A percentile compares a stretch with the other conserved stretches of the same genome.
phyloP scores from a whole-genome alignment of 345 rosid species.

The Bruguiera parviflora region DNA sequence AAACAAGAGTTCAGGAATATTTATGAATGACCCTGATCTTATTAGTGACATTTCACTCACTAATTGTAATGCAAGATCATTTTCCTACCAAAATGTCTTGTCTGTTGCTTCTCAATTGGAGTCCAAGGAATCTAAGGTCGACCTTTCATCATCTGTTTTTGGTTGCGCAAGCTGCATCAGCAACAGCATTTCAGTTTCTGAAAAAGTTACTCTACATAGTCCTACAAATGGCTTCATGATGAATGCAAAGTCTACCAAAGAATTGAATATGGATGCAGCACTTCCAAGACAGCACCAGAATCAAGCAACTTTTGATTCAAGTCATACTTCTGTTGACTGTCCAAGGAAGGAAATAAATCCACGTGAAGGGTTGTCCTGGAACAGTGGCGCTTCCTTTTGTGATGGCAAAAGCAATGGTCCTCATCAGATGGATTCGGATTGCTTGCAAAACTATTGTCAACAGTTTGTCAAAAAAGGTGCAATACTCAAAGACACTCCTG shows the following conservation, averaged over 20 bases:
- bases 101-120: slow-evolving; percentile 34
- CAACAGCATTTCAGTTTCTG: slow-evolving; percentile 23
- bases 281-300: slow-evolving; percentile 19
- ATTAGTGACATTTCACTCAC: slow-evolving; percentile 10
- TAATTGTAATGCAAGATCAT: slow-evolving; percentile 31
- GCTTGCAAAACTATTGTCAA: slow-evolving; percentile 28
- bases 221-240: slow-evolving; percentile 14
- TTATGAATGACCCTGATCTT: slow-evolving; percentile 19
- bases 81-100: slow-evolving; percentile 28
- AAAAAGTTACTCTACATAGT: slow-evolving; percentile 15
- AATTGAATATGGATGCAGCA: slow-evolving; percentile 35
- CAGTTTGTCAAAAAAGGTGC: slow-evolving; percentile 30
- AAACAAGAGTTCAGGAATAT: slow-evolving; percentile 21
- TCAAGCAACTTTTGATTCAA: slow-evolving; percentile 12
- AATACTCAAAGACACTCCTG: slow-evolving; percentile 24
- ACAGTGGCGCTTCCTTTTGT: slow-evolving; percentile 28
- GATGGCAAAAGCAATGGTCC: slow-evolving; percentile 30
- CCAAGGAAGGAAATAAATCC: slow-evolving; percentile 19
- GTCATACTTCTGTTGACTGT: slow-evolving; percentile 10
- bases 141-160: slow-evolving; percentile 17
- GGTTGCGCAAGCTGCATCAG: slow-evolving; percentile 16
- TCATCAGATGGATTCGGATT: slow-evolving; percentile 33
- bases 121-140: slow-evolving; percentile 34
- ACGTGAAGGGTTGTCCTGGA: slow-evolving; percentile 45
- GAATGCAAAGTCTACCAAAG: slow-evolving; percentile 35